Base-by-base conservation (phyloP, 768 basidiomycete genomes). In the Lentinula edodes region DNA sequence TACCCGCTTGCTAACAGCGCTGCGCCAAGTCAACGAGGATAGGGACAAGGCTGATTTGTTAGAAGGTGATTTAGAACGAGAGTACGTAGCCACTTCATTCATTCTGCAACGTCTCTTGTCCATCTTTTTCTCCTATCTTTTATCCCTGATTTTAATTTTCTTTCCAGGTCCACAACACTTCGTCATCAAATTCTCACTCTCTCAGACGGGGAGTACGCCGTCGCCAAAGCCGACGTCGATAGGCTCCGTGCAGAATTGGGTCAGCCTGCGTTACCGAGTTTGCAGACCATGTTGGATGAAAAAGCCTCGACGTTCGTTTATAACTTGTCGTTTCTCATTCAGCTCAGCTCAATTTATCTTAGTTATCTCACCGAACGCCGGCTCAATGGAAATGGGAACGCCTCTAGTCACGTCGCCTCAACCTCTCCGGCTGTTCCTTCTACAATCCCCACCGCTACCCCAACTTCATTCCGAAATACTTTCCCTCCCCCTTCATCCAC, bases 1-100 rank as follows among this genome's bases (percentile, higher is more conserved):
- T 52, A 73, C 77, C n/a, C 78, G 86, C 50, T 74, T 93, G 61
- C 71, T 92, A 60, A 86, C 83, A 64, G 82, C 83, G 53, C 75
- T 92, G 6, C 78, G 86, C 74, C 84, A 91, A 82, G 90, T 88
- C 68, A 92, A 92, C 68, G 88, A 89, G 69, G 90, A 93, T 71
- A 82, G 90, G 13, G 90, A 92, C 76, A 89, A 89, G 80, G 86
- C 84, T 35, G 91, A 91, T 67, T 72, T 92, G 58, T 80, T 85
- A 68, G 87, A 90, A 67, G 76, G 80, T 5, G 80, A 85, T 16
- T 80, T 92, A 34, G 80, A 82, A 62, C 83, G 83, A 76, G 90
- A 93, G 88, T 91, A 69, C 18, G 83, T 70, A 2, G 28, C 28
- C 28, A 28, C 28, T 28, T 34, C 52, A 35, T 20, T 38, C 34